phyloP scores from a whole-genome alignment of 2,329 filamentous ascomycete species.

The Colletotrichum sojae region DNA sequence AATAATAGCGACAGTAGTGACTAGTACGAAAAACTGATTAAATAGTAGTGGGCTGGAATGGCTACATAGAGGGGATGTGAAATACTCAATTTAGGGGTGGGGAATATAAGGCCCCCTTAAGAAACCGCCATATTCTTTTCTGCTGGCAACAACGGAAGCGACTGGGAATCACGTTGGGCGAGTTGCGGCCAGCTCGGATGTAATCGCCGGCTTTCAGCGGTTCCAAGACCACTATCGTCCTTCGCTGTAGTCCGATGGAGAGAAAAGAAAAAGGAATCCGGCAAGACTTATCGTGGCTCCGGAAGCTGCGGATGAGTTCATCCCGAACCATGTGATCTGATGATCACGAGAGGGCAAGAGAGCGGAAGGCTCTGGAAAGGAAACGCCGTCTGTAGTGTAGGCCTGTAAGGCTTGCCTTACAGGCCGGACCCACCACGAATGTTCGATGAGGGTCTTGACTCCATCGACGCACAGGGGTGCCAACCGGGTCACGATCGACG shows the following conservation, averaged over 20 bases:
- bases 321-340: conserved; percentile 27
- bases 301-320: conserved; percentile 29
- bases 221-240: neutral
- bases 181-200: neutral
- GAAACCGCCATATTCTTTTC: too few relatives aligned
- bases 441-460: conserved; percentile 4
- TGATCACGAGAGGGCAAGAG: conserved; percentile 13
- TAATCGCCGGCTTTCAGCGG: neutral
- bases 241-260: too few relatives aligned
- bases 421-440: conserved; percentile 19
- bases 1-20: too few relatives aligned
- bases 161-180: neutral
- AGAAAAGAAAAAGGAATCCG: too few relatives aligned
- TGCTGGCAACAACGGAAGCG: neutral
- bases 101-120: too few relatives aligned
- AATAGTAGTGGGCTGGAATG: too few relatives aligned
- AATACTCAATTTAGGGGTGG: too few relatives aligned
- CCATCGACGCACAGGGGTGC: conserved; percentile 11
- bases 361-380: conserved; percentile 25
- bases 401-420: neutral
- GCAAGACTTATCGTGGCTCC: neutral
- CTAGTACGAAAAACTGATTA: too few relatives aligned
- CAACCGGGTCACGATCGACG: conserved; percentile 31
- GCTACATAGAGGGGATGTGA: too few relatives aligned
- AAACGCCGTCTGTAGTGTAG: neutral